Percentiles rank a stretch among this genome's conserved stretches.
Conservation (phyloP, 176 grass and related monocot genomes). For the Echinochloa phyllopogon region DNA sequence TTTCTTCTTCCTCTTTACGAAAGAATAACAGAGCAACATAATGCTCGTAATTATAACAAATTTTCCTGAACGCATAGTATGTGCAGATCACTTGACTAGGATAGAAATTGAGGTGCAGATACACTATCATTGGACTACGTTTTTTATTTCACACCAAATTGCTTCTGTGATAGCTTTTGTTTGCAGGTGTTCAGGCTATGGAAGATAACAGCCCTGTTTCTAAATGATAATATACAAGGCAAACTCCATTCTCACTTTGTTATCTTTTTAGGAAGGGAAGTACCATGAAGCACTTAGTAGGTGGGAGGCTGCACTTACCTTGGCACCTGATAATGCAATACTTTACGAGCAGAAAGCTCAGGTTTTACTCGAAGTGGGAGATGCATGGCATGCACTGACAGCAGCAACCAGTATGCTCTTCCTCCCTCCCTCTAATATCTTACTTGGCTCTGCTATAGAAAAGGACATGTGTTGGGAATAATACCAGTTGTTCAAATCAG, state of each 20-base stretch:
- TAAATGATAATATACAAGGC: not conserved
- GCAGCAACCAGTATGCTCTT: constrained; percentile 67
- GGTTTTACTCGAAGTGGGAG: constrained; percentile 82
- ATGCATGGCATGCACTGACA: constrained; percentile 86
- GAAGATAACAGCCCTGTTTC: not conserved
- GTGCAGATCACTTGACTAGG: not conserved
- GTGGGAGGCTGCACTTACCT: constrained; percentile 79
- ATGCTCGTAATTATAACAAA: not conserved
- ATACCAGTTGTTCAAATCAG: not conserved
- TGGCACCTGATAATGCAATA: constrained; percentile 73
- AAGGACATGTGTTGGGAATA: not conserved
- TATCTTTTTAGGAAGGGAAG: constrained; percentile 70
- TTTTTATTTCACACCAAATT: not conserved
- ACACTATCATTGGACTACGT: not conserved
- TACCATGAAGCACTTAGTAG: constrained; percentile 83
- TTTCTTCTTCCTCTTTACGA: not conserved
- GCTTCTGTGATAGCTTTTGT: not conserved
- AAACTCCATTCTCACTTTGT: not conserved
- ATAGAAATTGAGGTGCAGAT: not conserved
- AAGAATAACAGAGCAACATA: not conserved
- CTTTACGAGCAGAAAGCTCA: constrained; percentile 90
- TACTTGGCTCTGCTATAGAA: not conserved
- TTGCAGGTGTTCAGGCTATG: not conserved
- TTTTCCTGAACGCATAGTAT: not conserved
- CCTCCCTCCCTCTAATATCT: not conserved